Base-by-base conservation (phyloP, 31 red algal genomes). In the Odonthalia washingtoniensis region DNA sequence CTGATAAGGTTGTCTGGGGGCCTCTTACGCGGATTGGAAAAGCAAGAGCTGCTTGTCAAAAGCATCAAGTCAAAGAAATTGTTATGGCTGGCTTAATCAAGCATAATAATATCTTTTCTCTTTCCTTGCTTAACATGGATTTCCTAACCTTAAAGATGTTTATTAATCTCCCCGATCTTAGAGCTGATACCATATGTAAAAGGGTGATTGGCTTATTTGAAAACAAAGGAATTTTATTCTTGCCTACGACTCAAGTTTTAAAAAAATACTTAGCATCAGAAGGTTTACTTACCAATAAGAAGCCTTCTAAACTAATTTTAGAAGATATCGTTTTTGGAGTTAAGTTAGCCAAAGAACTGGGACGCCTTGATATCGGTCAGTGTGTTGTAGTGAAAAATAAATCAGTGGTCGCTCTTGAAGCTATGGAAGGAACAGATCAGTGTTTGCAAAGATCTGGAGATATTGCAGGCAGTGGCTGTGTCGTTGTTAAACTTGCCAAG, bases 291-390 rank as follows among this genome's bases (percentile, higher is more conserved):
- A 33, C 30, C 33, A 35, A 35, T 33, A 30, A 30, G 33, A 35
- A 30, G 33, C 64, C 33, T 30, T 33, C 27, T 30, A 67, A 67
- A 67, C 27, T 33, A 67, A 33, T 67, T 67, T 30, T 33, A 67
- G 64, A 35, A 67, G 64, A 67, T 35, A 35, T 67, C 27, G 64
- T 33, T 30, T 67, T 33, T 67, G 64, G 64, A 33, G 27, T 67
- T 67, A 30, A 67, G 33, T 33, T 67, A 33, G 64, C 64, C 64
- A 67, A 67, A 35, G 64, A 67, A 67, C 27, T 35, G 64, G 33
- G 64, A 33, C 64, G 64, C 64, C 33, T 67, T 30, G 64, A 67
- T 67, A 67, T 67, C 33, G 64, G 64, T 67, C 64, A 67, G 64
- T 33, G 64, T 67, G 64, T 67, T 35, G 64, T 67, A 35, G 64